Evolutionary conservation across 306 rosid species (phyloP).

Genomic region (Fragaria ananassa): DNA sequence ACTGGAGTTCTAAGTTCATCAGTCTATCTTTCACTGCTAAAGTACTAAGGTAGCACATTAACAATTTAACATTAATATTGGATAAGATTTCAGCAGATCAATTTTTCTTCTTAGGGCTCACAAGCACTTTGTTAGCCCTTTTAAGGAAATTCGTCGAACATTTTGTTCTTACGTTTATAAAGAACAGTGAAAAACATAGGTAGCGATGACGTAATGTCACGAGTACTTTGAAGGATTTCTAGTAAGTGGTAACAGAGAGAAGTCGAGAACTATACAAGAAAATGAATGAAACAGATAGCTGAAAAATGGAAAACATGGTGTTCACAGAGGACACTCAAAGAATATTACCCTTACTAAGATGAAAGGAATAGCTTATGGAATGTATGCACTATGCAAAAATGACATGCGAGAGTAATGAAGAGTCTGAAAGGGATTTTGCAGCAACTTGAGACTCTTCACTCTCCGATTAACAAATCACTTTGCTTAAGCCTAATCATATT

Average conservation of each 20-base stretch:
- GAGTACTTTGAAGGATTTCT: neutral
- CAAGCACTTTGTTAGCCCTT: neutral
- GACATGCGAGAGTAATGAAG: neutral
- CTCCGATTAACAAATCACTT: neutral
- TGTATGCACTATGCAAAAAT: constrained; percentile 17
- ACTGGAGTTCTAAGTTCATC: neutral
- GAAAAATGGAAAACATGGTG: constrained; percentile 9
- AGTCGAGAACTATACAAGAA: constrained; percentile 4
- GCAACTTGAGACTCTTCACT: no score
- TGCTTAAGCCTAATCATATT: neutral
- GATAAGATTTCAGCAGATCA: no score
- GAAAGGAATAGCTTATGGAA: constrained; percentile 12
- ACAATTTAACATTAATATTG: neutral
- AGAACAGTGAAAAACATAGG: neutral
- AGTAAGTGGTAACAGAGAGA: neutral
- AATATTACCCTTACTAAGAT: constrained; percentile 8
- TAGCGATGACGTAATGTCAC: neutral
- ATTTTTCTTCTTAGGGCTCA: neutral
- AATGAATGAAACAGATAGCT: constrained; percentile 13
- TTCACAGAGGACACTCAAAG: neutral
- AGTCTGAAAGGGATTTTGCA: neutral
- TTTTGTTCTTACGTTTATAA: neutral
- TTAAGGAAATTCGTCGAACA: neutral
- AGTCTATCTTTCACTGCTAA: neutral
- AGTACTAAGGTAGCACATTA: no score